Evolutionary conservation across 2,329 filamentous ascomycete species (phyloP).

Genomic region (Massarina eburnea): DNA sequence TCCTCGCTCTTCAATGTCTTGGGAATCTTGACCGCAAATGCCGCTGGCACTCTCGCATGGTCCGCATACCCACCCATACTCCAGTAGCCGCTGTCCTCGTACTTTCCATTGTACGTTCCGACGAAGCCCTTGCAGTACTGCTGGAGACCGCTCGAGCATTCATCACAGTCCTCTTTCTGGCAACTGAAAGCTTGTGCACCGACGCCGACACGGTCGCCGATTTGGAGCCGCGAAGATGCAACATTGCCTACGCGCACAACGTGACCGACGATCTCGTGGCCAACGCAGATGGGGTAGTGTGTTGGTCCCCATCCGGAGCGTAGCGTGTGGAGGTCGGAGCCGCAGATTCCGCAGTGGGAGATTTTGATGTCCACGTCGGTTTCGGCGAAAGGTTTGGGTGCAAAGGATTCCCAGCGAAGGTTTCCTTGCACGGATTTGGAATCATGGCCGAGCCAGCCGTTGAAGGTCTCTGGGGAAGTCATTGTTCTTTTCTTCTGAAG

Average conservation of each 20-base stretch:
- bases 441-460: constrained; percentile 60
- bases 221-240: constrained; percentile 52
- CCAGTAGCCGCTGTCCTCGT: constrained; percentile 59
- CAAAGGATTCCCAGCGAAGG: constrained; percentile 56
- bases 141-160: constrained; percentile 52
- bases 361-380: constrained; percentile 41
- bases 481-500: background rate
- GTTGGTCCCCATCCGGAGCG: constrained; percentile 49
- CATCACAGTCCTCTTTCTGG: constrained; percentile 52
- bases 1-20: constrained; percentile 50
- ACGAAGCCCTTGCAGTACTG: constrained; percentile 51
- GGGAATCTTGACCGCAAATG: constrained; percentile 64
- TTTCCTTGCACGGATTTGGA: constrained; percentile 53
- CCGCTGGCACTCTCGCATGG: constrained; percentile 56
- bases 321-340: constrained; percentile 42
- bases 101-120: constrained; percentile 62
- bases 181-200: constrained; percentile 55
- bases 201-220: constrained; percentile 63
- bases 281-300: constrained; percentile 47
- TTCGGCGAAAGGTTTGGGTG: constrained; percentile 44
- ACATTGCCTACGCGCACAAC: constrained; percentile 40
- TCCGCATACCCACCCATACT: constrained; percentile 67
- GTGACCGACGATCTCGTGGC: constrained; percentile 47
- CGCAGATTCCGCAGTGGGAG: constrained; percentile 39
- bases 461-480: constrained; percentile 50